Percentiles rank a stretch among this genome's conserved stretches.
Evolutionary conservation across 225 moss, liverwort and hornwort genomes (phyloP).

Genomic region (Sphagnum tenellum): DNA sequence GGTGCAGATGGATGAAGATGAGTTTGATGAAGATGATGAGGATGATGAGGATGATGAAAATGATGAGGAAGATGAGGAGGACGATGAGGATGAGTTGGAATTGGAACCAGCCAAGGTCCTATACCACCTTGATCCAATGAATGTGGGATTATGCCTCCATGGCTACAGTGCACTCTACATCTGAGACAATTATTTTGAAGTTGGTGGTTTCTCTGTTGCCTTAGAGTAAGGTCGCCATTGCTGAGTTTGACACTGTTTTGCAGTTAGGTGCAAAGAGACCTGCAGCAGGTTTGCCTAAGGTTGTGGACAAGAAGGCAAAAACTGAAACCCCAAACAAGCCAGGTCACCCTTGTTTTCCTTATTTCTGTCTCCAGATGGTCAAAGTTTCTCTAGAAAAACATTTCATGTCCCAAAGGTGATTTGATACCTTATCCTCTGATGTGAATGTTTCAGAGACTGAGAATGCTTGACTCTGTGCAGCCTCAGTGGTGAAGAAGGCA

Average conservation of each 20-base stretch:
- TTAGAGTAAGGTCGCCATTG: no score
- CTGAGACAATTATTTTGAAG: no score
- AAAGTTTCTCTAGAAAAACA: neutral
- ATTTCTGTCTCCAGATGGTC: neutral
- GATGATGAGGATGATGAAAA: no score
- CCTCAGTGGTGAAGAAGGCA: conserved; percentile 4
- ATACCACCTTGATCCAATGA: no score
- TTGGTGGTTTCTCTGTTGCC: no score
- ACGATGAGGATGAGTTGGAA: no score
- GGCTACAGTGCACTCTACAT: no score
- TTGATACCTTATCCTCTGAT: neutral
- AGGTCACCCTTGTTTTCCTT: conserved; percentile 3
- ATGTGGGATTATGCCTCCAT: no score
- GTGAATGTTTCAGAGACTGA: conserved; percentile 1
- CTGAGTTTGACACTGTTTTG: neutral
- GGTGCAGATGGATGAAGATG: no score
- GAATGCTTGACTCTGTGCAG: neutral
- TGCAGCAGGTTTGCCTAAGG: conserved; percentile 2
- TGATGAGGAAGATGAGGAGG: no score
- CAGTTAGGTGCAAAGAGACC: conserved; percentile 4
- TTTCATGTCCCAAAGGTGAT: neutral
- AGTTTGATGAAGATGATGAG: no score
- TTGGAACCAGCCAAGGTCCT: no score
- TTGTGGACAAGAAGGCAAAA: conserved; percentile 5
- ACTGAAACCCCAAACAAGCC: conserved; percentile 6